A percentile compares a stretch with the other conserved stretches of the same genome.
These are phyloP conservation scores for Andrographis paniculata DNA, from an alignment of 305 asterid species.

Conservation along the genomic window DNA sequence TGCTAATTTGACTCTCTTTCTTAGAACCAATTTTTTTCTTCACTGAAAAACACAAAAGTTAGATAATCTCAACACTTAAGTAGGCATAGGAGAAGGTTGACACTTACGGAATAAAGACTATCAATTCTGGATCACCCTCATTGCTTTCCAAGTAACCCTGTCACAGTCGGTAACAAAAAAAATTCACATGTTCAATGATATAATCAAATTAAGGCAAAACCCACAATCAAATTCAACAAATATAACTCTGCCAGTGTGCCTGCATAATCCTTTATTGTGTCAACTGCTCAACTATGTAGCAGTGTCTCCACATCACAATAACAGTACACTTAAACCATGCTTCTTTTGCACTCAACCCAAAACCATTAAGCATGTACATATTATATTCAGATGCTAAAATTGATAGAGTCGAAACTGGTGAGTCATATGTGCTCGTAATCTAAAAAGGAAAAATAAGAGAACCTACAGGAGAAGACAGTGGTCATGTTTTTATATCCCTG, in stretches of 20 bases:
- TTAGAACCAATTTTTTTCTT: too few species aligned
- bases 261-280: too few species aligned
- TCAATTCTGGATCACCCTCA: conserved; percentile 91
- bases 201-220: conserved; percentile 3
- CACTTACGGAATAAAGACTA: conserved; percentile 93
- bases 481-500: background rate
- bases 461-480: background rate
- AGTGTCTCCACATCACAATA: too few species aligned
- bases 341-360: too few species aligned
- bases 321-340: too few species aligned
- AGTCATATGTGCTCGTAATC: conserved; percentile 10
- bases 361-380: conserved; percentile 10
- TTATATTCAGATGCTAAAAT: conserved; percentile 6
- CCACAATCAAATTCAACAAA: too few species aligned
- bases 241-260: too few species aligned
- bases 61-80: too few species aligned
- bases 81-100: conserved; percentile 13
- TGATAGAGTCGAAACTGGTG: conserved; percentile 3
- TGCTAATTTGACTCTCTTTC: too few species aligned
- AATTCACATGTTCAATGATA: conserved; percentile 3
- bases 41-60: too few species aligned
- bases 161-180: conserved; percentile 14
- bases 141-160: conserved; percentile 98
- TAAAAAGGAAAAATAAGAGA: conserved; percentile 3
- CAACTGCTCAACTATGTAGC: too few species aligned